phyloP scores from a whole-genome alignment of 139 green algal genomes.

The Coelastrella sp. region DNA sequence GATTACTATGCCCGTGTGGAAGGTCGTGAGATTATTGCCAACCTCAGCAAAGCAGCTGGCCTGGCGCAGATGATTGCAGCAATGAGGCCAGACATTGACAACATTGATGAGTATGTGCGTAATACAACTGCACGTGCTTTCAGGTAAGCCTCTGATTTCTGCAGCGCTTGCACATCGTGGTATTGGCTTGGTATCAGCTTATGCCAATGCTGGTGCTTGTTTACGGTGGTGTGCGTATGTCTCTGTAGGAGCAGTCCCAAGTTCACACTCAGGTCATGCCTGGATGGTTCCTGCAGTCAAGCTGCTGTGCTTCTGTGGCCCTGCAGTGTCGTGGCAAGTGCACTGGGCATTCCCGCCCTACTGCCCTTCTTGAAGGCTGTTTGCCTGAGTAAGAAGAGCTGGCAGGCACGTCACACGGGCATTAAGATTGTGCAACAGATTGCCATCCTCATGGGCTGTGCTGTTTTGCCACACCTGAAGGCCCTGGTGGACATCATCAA shows the following conservation, averaged over 20 bases:
- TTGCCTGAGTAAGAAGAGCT: slow-evolving; percentile 97
- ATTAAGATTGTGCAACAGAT: slow-evolving; percentile 99
- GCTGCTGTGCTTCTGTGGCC: background rate
- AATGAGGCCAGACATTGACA: slow-evolving; percentile 99
- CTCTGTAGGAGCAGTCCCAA: background rate
- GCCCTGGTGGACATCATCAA: slow-evolving; percentile 98
- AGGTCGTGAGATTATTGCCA: slow-evolving; percentile 98
- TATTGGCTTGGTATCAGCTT: background rate
- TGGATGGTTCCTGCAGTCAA: background rate
- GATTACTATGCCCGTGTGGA: slow-evolving; percentile 99
- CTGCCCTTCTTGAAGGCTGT: slow-evolving; percentile 99
- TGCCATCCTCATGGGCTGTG: slow-evolving; percentile 97
- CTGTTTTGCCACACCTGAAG: slow-evolving; percentile 97
- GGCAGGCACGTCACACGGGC: slow-evolving; percentile 97
- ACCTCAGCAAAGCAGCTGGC: slow-evolving; percentile 94
- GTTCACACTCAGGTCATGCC: too few species aligned
- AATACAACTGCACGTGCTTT: slow-evolving; percentile 94
- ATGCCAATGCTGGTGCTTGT: too few species aligned
- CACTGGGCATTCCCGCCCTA: slow-evolving; percentile 96
- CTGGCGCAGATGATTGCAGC: slow-evolving; percentile 98
- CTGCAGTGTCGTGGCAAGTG: slow-evolving; percentile 89
- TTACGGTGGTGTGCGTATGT: background rate
- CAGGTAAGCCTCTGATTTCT: slow-evolving; percentile 9
- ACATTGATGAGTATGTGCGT: slow-evolving; percentile 98
- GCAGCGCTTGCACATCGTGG: background rate